A percentile compares a stretch with the other conserved stretches of the same genome.
Conservation (phyloP, 2,329 filamentous ascomycete species). For the Colletotrichum tamarilloi region DNA sequence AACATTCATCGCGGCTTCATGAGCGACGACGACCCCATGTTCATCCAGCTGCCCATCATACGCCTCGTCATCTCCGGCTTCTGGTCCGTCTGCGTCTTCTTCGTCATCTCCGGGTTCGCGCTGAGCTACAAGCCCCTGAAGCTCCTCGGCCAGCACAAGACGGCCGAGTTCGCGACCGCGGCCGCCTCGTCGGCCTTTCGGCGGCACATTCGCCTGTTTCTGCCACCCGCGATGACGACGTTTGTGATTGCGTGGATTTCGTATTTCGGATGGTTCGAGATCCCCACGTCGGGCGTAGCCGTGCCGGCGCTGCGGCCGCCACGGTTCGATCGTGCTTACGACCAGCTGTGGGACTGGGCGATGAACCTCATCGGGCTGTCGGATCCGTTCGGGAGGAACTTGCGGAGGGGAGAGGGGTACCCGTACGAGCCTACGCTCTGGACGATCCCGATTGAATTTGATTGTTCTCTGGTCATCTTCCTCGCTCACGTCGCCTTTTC, state of each 20-base stretch:
- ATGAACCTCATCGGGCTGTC: constrained; percentile 59
- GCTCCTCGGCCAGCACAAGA: constrained; percentile 49
- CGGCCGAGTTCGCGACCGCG: constrained; percentile 53
- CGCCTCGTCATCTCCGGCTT: constrained; percentile 65
- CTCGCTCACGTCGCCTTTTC: constrained; percentile 62
- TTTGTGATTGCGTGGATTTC: constrained; percentile 56
- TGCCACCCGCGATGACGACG: constrained; percentile 62
- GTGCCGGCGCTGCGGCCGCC: neutral
- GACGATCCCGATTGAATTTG: constrained; percentile 72
- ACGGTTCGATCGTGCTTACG: constrained; percentile 42
- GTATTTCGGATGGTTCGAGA: constrained; percentile 51
- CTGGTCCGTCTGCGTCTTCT: constrained; percentile 70
- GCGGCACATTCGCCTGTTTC: constrained; percentile 61
- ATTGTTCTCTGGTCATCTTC: constrained; percentile 68
- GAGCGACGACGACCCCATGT: constrained; percentile 52
- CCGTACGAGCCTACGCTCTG: constrained; percentile 69
- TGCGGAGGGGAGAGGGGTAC: neutral
- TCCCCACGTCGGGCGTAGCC: neutral
- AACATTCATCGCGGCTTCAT: constrained; percentile 17
- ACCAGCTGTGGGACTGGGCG: constrained; percentile 59
- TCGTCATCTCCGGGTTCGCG: constrained; percentile 71
- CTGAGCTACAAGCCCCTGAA: constrained; percentile 65
- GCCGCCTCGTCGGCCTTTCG: constrained; percentile 64
- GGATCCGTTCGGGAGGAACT: constrained; percentile 61
- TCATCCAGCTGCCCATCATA: constrained; percentile 64